A percentile compares a stretch with the other conserved stretches of the same genome.
These are phyloP conservation scores for Albizia julibrissin DNA, from an alignment of 306 rosid genomes.

Conservation along the genomic window DNA sequence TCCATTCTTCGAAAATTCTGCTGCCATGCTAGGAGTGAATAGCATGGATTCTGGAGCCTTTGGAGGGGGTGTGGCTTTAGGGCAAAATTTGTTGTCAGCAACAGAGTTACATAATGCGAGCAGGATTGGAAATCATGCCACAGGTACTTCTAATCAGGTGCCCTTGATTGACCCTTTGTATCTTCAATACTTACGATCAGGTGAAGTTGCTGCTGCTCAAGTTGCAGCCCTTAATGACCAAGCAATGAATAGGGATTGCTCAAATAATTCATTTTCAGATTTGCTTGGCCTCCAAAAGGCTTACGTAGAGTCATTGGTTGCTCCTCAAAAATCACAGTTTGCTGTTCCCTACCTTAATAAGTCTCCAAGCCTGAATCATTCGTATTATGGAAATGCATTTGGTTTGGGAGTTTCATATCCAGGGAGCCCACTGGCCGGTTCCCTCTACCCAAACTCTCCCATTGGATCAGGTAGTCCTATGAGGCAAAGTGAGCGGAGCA, in stretches of 20 bases:
- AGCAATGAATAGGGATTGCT: constrained; percentile 63
- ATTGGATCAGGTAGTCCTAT: constrained; percentile 87
- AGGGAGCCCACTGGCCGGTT: constrained; percentile 80
- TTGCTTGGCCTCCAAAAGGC: constrained; percentile 74
- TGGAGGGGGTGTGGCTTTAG: constrained; percentile 67
- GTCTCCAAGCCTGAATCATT: constrained; percentile 64
- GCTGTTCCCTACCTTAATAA: constrained; percentile 64
- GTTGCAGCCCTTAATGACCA: constrained; percentile 72
- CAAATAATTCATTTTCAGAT: constrained; percentile 60
- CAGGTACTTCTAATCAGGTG: constrained; percentile 61
- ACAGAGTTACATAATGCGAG: constrained; percentile 68
- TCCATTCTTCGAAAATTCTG: constrained; percentile 67
- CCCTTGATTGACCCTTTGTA: constrained; percentile 76
- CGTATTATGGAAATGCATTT: constrained; percentile 53
- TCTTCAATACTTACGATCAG: constrained; percentile 73
- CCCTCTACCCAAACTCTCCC: constrained; percentile 70
- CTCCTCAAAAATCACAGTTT: constrained; percentile 71
- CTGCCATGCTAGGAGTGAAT: constrained; percentile 56
- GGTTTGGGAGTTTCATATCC: constrained; percentile 67
- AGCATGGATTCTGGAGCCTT: constrained; percentile 68
- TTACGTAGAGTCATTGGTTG: constrained; percentile 60
- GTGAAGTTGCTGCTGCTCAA: constrained; percentile 83
- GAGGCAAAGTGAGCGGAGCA: constrained; percentile 66
- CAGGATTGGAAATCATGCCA: constrained; percentile 63
- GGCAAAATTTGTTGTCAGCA: constrained; percentile 51